Base-by-base conservation (phyloP, 352 stramenopile species). In the Phytophthora rubi region DNA sequence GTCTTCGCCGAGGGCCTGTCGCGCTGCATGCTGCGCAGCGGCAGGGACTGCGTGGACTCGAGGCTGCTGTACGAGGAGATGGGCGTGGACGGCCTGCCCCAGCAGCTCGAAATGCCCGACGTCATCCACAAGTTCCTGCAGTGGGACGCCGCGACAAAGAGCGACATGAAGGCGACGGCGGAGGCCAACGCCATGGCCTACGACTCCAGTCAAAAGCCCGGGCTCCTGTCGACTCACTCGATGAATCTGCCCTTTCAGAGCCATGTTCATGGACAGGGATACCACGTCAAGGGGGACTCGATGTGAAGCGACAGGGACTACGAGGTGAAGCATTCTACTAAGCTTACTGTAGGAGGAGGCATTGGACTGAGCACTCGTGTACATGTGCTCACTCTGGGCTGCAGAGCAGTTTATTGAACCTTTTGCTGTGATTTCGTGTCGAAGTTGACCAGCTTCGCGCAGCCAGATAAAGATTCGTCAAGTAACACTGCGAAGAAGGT, bases 1-100 rank as follows among this genome's bases (percentile, higher is more conserved):
- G 44, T 93, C 28, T 91, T 85, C 51, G 85, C 85, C 10, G 85
- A 93, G 49, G 83, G 85, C 0, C 53, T 93, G 7, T 85, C 79
- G 44, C 83, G 83, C 51, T 80, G 83, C 49, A 91, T 88, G 73
- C 59, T 91, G 53, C 80, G 82, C 33, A 73, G 87, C 30, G 83
- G 85, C 39, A 71, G 81, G 42, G 77, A 89, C 9, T 62, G 77
- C 6, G 68, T 89, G 51, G 77, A 85, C 59, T 83, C 80, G 62
- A 69, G 81, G 16, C 53, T 76, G 57, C 65, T 91, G 26, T 90
- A 90, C 68, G 58, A 79, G 54, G 65, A 82, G 56, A 86, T 90
- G 81, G 81, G 77, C 44, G 72, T 88, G 23, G 71, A 79, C 39
- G 77, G 75, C 10, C 59, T 86, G 28, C 67, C 73, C 3, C 61